These are phyloP conservation scores for Vaccinium darrowii DNA, from an alignment of 148 eudicot species.

Conservation along the genomic window DNA sequence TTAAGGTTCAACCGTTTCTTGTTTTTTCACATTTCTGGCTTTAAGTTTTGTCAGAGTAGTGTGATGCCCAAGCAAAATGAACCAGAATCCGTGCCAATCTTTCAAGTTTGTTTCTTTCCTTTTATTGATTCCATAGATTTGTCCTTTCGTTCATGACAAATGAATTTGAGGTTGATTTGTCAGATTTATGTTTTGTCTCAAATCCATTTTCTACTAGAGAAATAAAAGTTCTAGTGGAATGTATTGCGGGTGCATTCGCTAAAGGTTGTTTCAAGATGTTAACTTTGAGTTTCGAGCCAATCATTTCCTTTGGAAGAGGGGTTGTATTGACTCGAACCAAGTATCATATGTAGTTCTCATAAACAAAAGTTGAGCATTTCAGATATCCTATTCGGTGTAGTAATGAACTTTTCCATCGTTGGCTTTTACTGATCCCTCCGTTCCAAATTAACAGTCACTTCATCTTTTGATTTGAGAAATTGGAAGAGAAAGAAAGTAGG, in stretches of 20 bases:
- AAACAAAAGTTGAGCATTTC: background rate
- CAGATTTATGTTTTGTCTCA: too few relatives aligned
- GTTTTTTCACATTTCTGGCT: background rate
- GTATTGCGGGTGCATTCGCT: background rate
- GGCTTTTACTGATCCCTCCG: too few relatives aligned
- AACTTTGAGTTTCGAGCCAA: background rate
- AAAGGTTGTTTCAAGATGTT: background rate
- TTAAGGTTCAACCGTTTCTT: conserved; percentile 40
- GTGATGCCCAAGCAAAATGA: background rate
- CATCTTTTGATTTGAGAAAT: too few relatives aligned
- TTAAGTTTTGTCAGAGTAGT: background rate
- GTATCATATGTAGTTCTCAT: too few relatives aligned
- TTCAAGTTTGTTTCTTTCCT: background rate
- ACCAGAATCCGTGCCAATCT: background rate
- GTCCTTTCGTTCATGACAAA: background rate
- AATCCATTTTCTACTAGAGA: background rate
- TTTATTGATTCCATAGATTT: background rate
- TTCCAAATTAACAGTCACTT: too few relatives aligned
- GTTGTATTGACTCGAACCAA: background rate
- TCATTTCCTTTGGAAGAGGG: background rate
- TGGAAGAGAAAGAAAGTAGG: too few relatives aligned
- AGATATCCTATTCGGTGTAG: background rate
- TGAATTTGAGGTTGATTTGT: background rate
- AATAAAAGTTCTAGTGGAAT: background rate
- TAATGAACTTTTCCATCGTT: background rate